Conservation (phyloP, 768 basidiomycete species). For the Boletus insuetus region DNA sequence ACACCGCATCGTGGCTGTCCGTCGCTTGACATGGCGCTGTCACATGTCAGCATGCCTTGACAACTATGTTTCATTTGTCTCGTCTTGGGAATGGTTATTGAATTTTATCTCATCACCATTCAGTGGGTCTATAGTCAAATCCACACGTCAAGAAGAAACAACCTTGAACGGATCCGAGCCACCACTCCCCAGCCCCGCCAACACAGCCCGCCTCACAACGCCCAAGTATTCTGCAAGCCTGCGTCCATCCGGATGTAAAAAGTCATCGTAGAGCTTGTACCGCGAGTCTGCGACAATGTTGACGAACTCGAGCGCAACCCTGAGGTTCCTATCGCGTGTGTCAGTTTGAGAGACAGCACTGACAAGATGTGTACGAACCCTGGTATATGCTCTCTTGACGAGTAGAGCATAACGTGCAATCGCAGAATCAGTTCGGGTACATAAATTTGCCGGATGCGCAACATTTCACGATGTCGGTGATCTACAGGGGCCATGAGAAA, state of each 20-base stretch:
- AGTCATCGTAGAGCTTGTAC: conserved; percentile 83
- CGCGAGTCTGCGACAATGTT: conserved; percentile 87
- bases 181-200: conserved; percentile 70
- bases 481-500: conserved; percentile 39
- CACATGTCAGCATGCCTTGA: conserved; percentile 3
- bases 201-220: conserved; percentile 65
- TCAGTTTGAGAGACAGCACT: conserved; percentile 1
- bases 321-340: conserved; percentile 57
- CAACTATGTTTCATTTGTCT: not conserved
- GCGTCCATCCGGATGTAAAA: conserved; percentile 57
- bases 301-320: conserved; percentile 70
- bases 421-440: conserved; percentile 88
- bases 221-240: conserved; percentile 71
- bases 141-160: conserved; percentile 21
- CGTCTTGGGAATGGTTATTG: not conserved
- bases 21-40: not conserved
- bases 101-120: not conserved
- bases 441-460: conserved; percentile 83
- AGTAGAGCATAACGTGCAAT: conserved; percentile 68
- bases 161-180: conserved; percentile 75
- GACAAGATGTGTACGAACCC: conserved; percentile 47
- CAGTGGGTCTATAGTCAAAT: not conserved
- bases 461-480: conserved; percentile 61
- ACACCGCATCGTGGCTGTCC: not conserved
- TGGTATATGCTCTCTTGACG: conserved; percentile 61